Base-by-base conservation (phyloP, 495 filamentous ascomycete genomes). In the Xanthoparmelia taractica region DNA sequence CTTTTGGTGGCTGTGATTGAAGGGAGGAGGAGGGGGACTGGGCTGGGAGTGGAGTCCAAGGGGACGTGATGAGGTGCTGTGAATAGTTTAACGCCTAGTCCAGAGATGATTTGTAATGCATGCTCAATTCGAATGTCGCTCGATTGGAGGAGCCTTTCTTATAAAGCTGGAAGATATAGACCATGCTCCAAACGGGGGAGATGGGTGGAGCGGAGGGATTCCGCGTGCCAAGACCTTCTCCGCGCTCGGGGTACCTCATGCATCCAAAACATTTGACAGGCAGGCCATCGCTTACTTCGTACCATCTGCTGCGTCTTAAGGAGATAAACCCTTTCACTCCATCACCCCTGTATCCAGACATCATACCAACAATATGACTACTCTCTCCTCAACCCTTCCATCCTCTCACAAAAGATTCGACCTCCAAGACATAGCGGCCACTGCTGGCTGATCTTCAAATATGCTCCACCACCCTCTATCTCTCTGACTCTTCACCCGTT, bases 11-110 rank as follows among this genome's bases (percentile, higher is more conserved):
- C 86, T 20, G 72, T 97, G 25, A 65, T 86, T 0, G 77, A 75
- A 59, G 92, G 84, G 10, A 77, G 91, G 60, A 78, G 73, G 65
- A 87, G 84, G 73, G 87, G 91, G 87, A 20, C 67, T 85, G 67
- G 85, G 80, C 25, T 71, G 62, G 61, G 38, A 57, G 2, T 58
- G n/a, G 33, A 43, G 34, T 38, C 0, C 34, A 6, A 5, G 8
- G 33, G n/a, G 34, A 18, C 38, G 5, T 54, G 50, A 58, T 58
- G 15, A 8, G 18, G 37, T n/a, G n/a, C n/a, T n/a, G n/a, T n/a
- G n/a, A n/a, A n/a, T n/a, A n/a, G n/a, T n/a, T n/a, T n/a, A n/a
- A n/a, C n/a, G n/a, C n/a, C n/a, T n/a, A n/a, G n/a, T n/a, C n/a
- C n/a, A n/a, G n/a, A n/a, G n/a, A n/a, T n/a, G n/a, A n/a, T n/a